Conservation (phyloP, 2,329 filamentous ascomycete genomes). For the Alternaria arbusti region DNA sequence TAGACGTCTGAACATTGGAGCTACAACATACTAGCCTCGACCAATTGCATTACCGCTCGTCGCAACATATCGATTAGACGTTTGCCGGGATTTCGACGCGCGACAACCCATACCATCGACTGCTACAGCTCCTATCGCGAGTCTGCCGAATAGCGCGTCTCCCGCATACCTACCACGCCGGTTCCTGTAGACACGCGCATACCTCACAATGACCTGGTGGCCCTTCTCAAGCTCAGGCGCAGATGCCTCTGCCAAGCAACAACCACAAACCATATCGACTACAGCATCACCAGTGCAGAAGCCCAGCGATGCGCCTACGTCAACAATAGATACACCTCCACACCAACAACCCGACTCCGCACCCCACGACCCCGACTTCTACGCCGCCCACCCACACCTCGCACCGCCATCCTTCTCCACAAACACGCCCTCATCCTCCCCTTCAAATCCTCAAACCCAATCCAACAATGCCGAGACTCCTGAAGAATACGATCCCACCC, state of each 20-base stretch:
- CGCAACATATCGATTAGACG: not conserved
- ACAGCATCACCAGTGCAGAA: constrained; percentile 5
- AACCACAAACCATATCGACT: constrained; percentile 16
- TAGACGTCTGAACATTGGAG: not conserved
- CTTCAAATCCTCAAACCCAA: constrained; percentile 5
- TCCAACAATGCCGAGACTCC: constrained; percentile 10
- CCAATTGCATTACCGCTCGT: not conserved
- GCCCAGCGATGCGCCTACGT: constrained; percentile 12
- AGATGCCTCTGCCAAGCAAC: constrained; percentile 18
- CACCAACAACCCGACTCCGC: constrained; percentile 41
- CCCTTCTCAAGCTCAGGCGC: constrained; percentile 28
- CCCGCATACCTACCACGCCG: not conserved
- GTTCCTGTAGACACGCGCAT: not conserved
- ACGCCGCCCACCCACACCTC: constrained; percentile 59
- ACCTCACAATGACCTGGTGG: constrained; percentile 29
- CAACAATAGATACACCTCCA: constrained; percentile 9
- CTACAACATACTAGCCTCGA: not conserved
- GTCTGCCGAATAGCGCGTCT: not conserved
- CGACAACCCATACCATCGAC: not conserved
- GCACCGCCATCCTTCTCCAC: constrained; percentile 36
- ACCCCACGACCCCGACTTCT: constrained; percentile 59
- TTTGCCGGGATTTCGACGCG: not conserved
- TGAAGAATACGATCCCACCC: constrained; percentile 46
- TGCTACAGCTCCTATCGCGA: not conserved
- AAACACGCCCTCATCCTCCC: constrained; percentile 14